These are phyloP conservation scores for Tricholoma terreum DNA, from an alignment of 768 basidiomycete species.

Conservation along the genomic window DNA sequence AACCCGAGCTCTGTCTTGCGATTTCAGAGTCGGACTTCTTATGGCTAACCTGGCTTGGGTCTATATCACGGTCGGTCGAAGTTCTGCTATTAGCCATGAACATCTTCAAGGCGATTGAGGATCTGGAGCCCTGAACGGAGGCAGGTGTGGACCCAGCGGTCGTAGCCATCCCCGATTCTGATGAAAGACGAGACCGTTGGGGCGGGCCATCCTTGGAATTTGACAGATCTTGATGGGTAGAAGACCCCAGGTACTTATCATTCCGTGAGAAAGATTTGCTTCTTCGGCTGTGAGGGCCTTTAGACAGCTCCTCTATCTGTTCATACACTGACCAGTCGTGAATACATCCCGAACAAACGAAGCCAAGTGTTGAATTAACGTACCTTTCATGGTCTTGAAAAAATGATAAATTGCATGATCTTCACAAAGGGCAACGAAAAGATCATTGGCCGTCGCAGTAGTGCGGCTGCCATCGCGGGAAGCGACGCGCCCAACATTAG, in stretches of 20 bases:
- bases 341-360: background rate
- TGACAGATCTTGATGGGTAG: constrained; percentile 42
- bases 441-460: constrained; percentile 71
- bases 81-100: constrained; percentile 40
- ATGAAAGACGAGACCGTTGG: constrained; percentile 36
- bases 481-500: constrained; percentile 80
- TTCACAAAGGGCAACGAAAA: constrained; percentile 87
- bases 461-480: constrained; percentile 82
- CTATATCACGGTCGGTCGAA: constrained; percentile 38
- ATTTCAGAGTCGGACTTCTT: constrained; percentile 56
- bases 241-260: constrained; percentile 48
- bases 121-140: constrained; percentile 36
- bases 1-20: constrained; percentile 30
- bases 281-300: constrained; percentile 52
- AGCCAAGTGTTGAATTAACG: constrained; percentile 19
- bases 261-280: constrained; percentile 66
- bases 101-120: constrained; percentile 63
- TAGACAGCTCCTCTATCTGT: constrained; percentile 70
- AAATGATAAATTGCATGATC: constrained; percentile 83
- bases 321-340: constrained; percentile 56
- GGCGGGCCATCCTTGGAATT: constrained; percentile 31
- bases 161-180: constrained; percentile 33
- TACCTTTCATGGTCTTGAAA: constrained; percentile 86
- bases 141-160: constrained; percentile 18
- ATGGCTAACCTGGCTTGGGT: constrained; percentile 42